Conservation (phyloP, 1,284 basidiomycete species). For the Trichosporon faecale region DNA sequence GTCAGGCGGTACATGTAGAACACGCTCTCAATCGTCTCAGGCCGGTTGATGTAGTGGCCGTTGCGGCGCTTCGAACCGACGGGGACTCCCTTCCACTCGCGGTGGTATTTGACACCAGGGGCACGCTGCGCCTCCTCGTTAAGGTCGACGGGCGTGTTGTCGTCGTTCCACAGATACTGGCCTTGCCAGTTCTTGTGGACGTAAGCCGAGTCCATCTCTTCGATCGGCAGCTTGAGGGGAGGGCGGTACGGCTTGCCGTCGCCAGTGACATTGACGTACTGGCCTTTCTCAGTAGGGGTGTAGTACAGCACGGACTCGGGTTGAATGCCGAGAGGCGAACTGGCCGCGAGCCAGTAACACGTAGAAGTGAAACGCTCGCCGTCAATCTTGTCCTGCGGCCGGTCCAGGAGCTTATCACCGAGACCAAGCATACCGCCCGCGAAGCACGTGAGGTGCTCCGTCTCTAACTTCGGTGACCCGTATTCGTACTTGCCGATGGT, state of each 20-base stretch:
- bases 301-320: slow-evolving; percentile 52
- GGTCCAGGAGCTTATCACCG: slow-evolving; percentile 54
- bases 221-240: slow-evolving; percentile 15
- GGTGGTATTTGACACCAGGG: slow-evolving; percentile 40
- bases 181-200: slow-evolving; percentile 29
- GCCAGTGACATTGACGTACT: slow-evolving; percentile 38
- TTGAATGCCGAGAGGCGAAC: slow-evolving; percentile 51
- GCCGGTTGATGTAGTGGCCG: slow-evolving; percentile 52
- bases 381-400: slow-evolving; percentile 52
- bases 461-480: slow-evolving; percentile 32
- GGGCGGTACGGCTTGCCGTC: slow-evolving; percentile 26
- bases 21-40: slow-evolving; percentile 60
- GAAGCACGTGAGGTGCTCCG: slow-evolving; percentile 55
- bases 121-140: slow-evolving; percentile 27
- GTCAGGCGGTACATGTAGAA: slow-evolving; percentile 58
- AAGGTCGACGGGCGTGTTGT: slow-evolving; percentile 25
- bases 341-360: slow-evolving; percentile 56
- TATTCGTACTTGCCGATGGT: slow-evolving; percentile 46
- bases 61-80: slow-evolving; percentile 38
- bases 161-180: slow-evolving; percentile 33
- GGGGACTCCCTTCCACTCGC: slow-evolving; percentile 40
- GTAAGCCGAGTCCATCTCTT: slow-evolving; percentile 25
- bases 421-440: slow-evolving; percentile 59
- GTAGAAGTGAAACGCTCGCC: slow-evolving; percentile 54
- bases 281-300: slow-evolving; percentile 27